Percentiles rank a stretch among this genome's conserved stretches.
phyloP scores from a whole-genome alignment of 495 filamentous ascomycete species.

The Aspergillus egyptiacus region DNA sequence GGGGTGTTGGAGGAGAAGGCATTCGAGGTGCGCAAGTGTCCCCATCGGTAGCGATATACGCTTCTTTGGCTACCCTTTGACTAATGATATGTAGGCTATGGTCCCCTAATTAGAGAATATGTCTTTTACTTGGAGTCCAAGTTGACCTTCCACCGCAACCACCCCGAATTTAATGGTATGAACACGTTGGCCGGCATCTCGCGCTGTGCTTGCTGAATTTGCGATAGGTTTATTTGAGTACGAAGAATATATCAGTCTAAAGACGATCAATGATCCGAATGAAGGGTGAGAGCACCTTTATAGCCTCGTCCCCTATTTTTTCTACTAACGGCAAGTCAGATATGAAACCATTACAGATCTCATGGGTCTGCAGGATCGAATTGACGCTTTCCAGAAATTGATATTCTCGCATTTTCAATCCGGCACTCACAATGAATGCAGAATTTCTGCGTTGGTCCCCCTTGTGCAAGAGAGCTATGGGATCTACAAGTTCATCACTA shows the following conservation, averaged over 20 bases:
- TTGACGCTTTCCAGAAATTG: slow-evolving; percentile 95
- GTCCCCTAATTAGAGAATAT: slow-evolving; percentile 88
- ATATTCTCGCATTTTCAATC: slow-evolving; percentile 93
- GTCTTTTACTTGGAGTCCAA: slow-evolving; percentile 91
- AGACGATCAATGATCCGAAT: slow-evolving; percentile 97
- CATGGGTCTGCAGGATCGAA: slow-evolving; percentile 95
- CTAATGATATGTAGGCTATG: slow-evolving; percentile 64
- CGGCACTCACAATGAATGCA: slow-evolving; percentile 89
- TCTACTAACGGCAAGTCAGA: slow-evolving; percentile 33
- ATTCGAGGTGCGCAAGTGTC: slow-evolving; percentile 55
- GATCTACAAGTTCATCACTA: slow-evolving; percentile 93
- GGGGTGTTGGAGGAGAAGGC: slow-evolving; percentile 80
- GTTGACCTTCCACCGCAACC: slow-evolving; percentile 86
- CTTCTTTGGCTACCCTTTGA: background rate
- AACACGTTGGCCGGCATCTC: slow-evolving; percentile 10
- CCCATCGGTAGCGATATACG: slow-evolving; percentile 10
- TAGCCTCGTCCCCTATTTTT: background rate
- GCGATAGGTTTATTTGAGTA: slow-evolving; percentile 79
- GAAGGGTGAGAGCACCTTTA: slow-evolving; percentile 55
- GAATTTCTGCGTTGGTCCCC: slow-evolving; percentile 88
- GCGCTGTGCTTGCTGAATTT: slow-evolving; percentile 13
- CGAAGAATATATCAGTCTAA: slow-evolving; percentile 96
- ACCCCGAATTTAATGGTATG: slow-evolving; percentile 94
- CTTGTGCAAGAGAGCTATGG: slow-evolving; percentile 97
- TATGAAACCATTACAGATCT: slow-evolving; percentile 97